Evolutionary conservation across 495 filamentous ascomycete species (phyloP).

Genomic region (Aspergillus ellipticus): DNA sequence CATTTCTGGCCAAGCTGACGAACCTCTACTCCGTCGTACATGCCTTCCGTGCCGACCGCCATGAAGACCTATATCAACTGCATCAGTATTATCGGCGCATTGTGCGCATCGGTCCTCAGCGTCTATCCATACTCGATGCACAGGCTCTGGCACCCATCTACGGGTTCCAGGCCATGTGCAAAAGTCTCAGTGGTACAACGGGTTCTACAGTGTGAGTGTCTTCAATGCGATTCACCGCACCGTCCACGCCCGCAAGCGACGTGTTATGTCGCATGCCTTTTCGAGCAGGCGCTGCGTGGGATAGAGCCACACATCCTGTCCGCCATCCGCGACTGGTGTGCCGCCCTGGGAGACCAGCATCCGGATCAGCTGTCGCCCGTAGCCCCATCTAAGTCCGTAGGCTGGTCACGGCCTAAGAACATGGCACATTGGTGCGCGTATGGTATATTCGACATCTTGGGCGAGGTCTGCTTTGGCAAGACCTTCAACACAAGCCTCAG

Average conservation of each 20-base stretch:
- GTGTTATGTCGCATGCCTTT: neutral
- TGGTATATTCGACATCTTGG: neutral
- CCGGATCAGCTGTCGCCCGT: neutral
- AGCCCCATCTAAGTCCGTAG: neutral
- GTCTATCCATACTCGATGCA: neutral
- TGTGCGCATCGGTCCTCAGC: neutral
- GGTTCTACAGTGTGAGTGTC: neutral
- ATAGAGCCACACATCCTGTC: neutral
- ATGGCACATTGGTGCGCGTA: neutral
- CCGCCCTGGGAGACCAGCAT: neutral
- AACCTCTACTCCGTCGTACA: neutral
- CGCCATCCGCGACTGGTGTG: neutral
- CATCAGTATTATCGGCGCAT: neutral
- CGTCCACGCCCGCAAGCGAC: neutral
- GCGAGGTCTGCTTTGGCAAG: neutral
- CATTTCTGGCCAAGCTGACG: neutral
- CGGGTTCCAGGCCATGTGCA: neutral
- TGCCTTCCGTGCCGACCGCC: neutral
- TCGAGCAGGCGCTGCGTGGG: neutral
- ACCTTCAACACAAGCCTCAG: neutral
- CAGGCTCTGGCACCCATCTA: neutral
- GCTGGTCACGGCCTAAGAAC: neutral
- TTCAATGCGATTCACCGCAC: neutral
- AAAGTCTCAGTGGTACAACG: neutral
- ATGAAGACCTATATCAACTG: neutral